These are phyloP conservation scores for Fusarium irregulare DNA, from an alignment of 2,329 filamentous ascomycete genomes.

Conservation along the genomic window DNA sequence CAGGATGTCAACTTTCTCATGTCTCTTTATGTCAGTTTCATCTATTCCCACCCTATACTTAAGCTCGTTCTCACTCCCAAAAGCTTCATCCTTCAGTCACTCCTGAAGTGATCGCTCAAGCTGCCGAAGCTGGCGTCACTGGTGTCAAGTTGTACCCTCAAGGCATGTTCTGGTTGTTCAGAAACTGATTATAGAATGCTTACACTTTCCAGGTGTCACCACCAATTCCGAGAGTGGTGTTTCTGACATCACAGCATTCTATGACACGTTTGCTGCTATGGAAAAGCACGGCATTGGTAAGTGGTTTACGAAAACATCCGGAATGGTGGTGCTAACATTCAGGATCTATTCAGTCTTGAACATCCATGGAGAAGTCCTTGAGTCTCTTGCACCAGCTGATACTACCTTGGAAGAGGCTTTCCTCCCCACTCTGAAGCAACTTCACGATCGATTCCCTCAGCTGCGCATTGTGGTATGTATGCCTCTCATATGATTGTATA, in stretches of 20 bases:
- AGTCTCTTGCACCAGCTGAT: conserved; percentile 59
- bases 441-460: conserved; percentile 80
- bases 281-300: conserved; percentile 74
- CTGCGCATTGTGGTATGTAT: conserved; percentile 67
- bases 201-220: conserved; percentile 61
- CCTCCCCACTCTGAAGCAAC: conserved; percentile 78
- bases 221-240: conserved; percentile 78
- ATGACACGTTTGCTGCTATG: conserved; percentile 89
- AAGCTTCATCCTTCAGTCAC: conserved; percentile 71
- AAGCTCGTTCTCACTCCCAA: neutral
- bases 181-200: conserved; percentile 4
- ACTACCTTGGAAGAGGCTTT: conserved; percentile 68
- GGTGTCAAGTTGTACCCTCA: conserved; percentile 79
- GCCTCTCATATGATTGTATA: neutral
- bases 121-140: conserved; percentile 75
- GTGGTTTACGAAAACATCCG: conserved; percentile 8
- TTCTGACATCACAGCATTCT: conserved; percentile 75
- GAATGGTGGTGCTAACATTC: conserved; percentile 2
- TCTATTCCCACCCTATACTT: neutral
- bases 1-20: conserved; percentile 76
- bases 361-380: conserved; percentile 87
- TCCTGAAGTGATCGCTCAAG: conserved; percentile 76
- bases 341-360: conserved; percentile 72
- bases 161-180: conserved; percentile 41
- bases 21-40: conserved; percentile 70